A percentile compares a stretch with the other conserved stretches of the same genome.
phyloP scores from a whole-genome alignment of 1,284 basidiomycete species.

The Mycosarcoma mackinlayi region DNA sequence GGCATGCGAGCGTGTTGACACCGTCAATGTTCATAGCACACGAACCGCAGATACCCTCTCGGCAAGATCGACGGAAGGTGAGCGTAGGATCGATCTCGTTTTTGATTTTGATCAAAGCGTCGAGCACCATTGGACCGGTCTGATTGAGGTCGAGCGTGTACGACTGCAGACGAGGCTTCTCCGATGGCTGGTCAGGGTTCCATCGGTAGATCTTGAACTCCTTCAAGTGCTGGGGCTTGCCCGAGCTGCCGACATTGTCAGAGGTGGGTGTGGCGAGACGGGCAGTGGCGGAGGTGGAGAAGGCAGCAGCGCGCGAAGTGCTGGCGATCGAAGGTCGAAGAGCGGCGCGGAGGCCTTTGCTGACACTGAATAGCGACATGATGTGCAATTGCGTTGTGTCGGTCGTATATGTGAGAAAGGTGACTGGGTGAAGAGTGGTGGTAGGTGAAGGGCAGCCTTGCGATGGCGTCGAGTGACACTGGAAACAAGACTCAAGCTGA shows the following conservation, averaged over 20 bases:
- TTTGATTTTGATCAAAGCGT: slow-evolving; percentile 95
- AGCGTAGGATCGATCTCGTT: slow-evolving; percentile 96
- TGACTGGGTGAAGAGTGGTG: slow-evolving; percentile 6
- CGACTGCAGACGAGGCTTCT: slow-evolving; percentile 89
- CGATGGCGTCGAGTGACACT: slow-evolving; percentile 3
- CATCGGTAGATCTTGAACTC: slow-evolving; percentile 68
- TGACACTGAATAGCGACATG: slow-evolving; percentile 48
- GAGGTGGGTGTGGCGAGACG: slow-evolving; percentile 62
- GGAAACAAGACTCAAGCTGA: neutral
- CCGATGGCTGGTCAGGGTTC: slow-evolving; percentile 92
- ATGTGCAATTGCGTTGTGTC: neutral
- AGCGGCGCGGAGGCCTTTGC: slow-evolving; percentile 38
- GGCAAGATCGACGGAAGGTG: slow-evolving; percentile 94
- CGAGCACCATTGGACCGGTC: slow-evolving; percentile 95
- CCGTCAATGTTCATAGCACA: slow-evolving; percentile 99
- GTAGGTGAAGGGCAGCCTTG: neutral
- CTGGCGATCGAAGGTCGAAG: slow-evolving; percentile 38
- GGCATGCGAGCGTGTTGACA: slow-evolving; percentile 91
- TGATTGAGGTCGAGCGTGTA: slow-evolving; percentile 94
- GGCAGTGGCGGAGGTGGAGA: slow-evolving; percentile 57
- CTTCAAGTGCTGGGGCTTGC: slow-evolving; percentile 63
- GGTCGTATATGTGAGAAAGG: slow-evolving; percentile 1
- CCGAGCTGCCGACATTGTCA: slow-evolving; percentile 38
- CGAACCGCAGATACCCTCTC: slow-evolving; percentile 97
- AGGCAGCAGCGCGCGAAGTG: slow-evolving; percentile 42